Evolutionary conservation across 768 basidiomycete genomes (phyloP), one percentile per base, ranked within the genome.

Genomic region (Boletus sp.): DNA sequence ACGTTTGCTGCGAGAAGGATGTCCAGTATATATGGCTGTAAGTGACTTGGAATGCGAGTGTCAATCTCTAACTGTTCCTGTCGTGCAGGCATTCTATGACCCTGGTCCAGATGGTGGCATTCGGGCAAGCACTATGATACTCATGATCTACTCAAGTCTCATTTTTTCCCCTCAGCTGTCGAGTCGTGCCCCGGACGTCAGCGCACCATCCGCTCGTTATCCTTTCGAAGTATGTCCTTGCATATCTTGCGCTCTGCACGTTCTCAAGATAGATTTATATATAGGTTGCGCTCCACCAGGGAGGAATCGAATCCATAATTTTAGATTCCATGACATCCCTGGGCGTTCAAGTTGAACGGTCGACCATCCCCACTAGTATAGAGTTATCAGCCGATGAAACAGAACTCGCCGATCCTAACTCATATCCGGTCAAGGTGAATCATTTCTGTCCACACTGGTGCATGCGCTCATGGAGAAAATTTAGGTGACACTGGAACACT

Each of bases 61-160:
- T 33, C 17, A 2, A 2, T 35, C 20, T 35, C 35, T 44, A 29
- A 57, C 14, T 24, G 8, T 14, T 45, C n/a, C 1, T 55, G 20
- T 45, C 50, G 15, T 28, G 5, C 51, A 90, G 89, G 84, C 89
- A 4, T 90, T 91, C 68, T 91, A 90, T 62, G 85, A 89, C 61
- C 89, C 89, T 3, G 75, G 78, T 29, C 69, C 79, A 5, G 66
- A 78, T 33, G 86, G 85, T 12, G 84, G 82, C 1, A 86, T 90
- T 42, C 78, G 83, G 75, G 87, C 82, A 41, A 50, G 71, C 48
- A 39, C 4, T 0, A 20, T 29, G 28, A 15, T 20, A 3, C 18
- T 28, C 15, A 17, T 30, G 17, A 24, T n/a, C 20, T 50, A 7
- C 50, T 54, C 8, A 11, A 46, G 14, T 52, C 47, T 52, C 20